Conservation (phyloP, 2,329 filamentous ascomycete species). For the Coniochaeta hoffmannii region DNA sequence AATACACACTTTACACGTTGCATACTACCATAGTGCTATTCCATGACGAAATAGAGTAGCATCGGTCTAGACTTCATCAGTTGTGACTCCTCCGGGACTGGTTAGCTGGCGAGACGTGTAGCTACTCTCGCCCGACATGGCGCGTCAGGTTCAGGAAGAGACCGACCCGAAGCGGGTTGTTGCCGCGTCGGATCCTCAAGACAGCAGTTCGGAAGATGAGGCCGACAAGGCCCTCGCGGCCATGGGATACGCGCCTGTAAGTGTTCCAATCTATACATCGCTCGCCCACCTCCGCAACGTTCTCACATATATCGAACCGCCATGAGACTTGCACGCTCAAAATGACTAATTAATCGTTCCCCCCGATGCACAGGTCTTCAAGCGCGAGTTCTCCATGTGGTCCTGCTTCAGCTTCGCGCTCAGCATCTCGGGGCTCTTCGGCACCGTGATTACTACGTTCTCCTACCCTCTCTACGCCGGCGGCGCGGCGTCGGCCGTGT, state of each 20-base stretch:
- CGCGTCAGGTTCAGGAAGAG: background rate
- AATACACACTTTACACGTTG: background rate
- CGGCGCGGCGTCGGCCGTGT: slow-evolving; percentile 45
- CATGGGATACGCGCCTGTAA: slow-evolving; percentile 29
- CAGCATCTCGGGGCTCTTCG: slow-evolving; percentile 47
- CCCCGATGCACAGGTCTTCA: slow-evolving; percentile 37
- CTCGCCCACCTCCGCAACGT: background rate
- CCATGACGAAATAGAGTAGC: background rate
- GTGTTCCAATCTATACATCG: slow-evolving; percentile 2
- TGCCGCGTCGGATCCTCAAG: background rate
- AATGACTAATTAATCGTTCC: slow-evolving; percentile 5
- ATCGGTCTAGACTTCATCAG: no score
- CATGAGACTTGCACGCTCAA: background rate
- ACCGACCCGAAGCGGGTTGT: background rate
- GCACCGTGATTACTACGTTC: slow-evolving; percentile 49
- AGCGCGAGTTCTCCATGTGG: slow-evolving; percentile 51
- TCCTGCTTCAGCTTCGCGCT: slow-evolving; percentile 53
- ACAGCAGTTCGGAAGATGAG: slow-evolving; percentile 9
- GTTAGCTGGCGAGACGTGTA: background rate
- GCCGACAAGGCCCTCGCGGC: slow-evolving; percentile 26
- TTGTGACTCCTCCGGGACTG: background rate
- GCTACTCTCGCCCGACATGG: background rate
- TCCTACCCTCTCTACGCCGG: slow-evolving; percentile 44
- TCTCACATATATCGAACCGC: background rate
- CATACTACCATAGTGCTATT: background rate